Conservation (phyloP, 148 eudicot genomes). For the Chenopodium formosanum region DNA sequence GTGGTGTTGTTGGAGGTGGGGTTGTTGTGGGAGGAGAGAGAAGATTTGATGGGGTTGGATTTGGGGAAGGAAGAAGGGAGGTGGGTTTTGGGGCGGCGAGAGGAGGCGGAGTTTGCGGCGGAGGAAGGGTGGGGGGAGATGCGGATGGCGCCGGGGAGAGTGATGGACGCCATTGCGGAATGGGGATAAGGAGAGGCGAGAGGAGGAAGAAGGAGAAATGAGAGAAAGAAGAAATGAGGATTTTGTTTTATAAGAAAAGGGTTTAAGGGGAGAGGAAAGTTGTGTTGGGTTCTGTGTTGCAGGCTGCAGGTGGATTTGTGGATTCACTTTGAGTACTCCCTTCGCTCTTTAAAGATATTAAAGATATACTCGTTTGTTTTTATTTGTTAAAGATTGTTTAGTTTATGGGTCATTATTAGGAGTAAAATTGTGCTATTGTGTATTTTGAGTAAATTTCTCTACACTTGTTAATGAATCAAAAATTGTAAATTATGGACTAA, state of each 20-base stretch:
- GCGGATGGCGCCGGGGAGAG: not conserved
- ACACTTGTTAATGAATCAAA: no score
- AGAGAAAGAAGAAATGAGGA: not conserved
- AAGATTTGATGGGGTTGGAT: constrained; percentile 7
- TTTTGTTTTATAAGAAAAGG: constrained; percentile 10
- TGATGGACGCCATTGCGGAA: constrained; percentile 18
- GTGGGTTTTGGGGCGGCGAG: constrained; percentile 28
- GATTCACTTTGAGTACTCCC: no score
- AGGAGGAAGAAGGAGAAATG: not conserved
- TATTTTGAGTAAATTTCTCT: no score
- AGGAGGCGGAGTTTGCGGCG: not conserved
- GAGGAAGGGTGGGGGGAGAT: not conserved
- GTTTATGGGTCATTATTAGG: no score
- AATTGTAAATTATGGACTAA: no score
- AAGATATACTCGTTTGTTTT: no score
- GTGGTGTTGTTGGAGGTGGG: not conserved
- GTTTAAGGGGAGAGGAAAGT: not conserved
- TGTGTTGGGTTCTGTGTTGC: no score
- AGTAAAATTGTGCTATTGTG: no score
- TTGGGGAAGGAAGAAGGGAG: constrained; percentile 19
- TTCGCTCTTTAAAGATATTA: no score
- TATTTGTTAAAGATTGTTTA: no score
- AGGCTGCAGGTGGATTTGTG: no score
- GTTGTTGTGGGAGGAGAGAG: constrained; percentile 18
- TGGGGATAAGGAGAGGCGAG: constrained; percentile 11